Conservation (phyloP, 192 early-diverging fungal species). For the Backusella mclennaniae region DNA sequence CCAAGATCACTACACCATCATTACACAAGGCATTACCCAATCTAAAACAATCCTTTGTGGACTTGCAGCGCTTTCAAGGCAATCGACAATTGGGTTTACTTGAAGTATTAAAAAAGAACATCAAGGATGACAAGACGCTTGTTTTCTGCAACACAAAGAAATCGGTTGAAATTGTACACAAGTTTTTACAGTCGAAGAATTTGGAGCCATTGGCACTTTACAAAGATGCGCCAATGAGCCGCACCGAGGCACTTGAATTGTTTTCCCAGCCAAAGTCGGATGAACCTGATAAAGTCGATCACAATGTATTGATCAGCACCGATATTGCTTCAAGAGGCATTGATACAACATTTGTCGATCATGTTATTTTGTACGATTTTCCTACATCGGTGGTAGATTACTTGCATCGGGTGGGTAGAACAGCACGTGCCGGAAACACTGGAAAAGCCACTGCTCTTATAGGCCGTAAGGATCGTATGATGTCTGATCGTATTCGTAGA, state of each 20-base stretch:
- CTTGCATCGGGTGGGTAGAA: slow-evolving; percentile 88
- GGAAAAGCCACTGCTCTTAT: slow-evolving; percentile 86
- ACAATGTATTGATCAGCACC: slow-evolving; percentile 80
- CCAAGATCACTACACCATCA: slow-evolving; percentile 74
- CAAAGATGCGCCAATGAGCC: slow-evolving; percentile 33
- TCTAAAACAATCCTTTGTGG: slow-evolving; percentile 81
- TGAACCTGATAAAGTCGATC: slow-evolving; percentile 4
- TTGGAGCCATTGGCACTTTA: slow-evolving; percentile 30
- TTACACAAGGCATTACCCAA: slow-evolving; percentile 75
- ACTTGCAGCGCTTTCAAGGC: slow-evolving; percentile 65
- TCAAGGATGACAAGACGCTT: slow-evolving; percentile 64
- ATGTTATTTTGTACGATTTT: slow-evolving; percentile 91
- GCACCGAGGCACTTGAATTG: slow-evolving; percentile 40
- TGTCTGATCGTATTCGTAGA: slow-evolving; percentile 64
- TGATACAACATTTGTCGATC: slow-evolving; percentile 83
- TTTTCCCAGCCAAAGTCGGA: slow-evolving; percentile 32
- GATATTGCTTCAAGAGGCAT: slow-evolving; percentile 90
- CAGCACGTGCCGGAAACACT: slow-evolving; percentile 75
- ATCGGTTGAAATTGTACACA: slow-evolving; percentile 55
- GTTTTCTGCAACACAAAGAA: slow-evolving; percentile 86
- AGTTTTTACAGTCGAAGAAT: slow-evolving; percentile 50
- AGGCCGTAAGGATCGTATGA: slow-evolving; percentile 62
- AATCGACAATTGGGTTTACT: slow-evolving; percentile 70
- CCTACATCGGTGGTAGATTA: slow-evolving; percentile 90
- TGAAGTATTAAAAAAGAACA: slow-evolving; percentile 65